A percentile compares a stretch with the other conserved stretches of the same genome.
Evolutionary conservation across 2,329 filamentous ascomycete genomes (phyloP).

Genomic region (Capronia americana): DNA sequence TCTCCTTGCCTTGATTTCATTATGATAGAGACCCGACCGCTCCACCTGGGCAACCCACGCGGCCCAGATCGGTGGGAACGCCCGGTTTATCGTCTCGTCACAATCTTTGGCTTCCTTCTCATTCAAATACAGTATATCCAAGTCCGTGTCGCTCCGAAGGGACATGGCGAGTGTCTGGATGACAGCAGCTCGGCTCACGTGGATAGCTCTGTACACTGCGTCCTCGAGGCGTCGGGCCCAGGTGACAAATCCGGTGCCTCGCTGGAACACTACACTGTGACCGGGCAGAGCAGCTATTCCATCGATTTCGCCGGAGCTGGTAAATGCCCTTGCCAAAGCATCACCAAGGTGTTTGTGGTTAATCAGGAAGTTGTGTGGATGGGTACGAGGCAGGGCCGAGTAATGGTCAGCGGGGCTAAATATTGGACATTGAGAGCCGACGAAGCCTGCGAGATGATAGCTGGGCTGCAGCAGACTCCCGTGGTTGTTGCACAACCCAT

Average conservation of each 20-base stretch:
- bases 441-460: conserved; percentile 54
- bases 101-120: conserved; percentile 25
- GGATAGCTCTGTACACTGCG: conserved; percentile 51
- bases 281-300: conserved; percentile 22
- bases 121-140: conserved; percentile 21
- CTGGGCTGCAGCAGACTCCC: conserved; percentile 46
- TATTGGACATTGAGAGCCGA: conserved; percentile 46
- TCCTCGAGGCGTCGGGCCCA: conserved; percentile 48
- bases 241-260: conserved; percentile 53
- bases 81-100: conserved; percentile 20
- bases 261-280: conserved; percentile 52
- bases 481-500: conserved; percentile 45
- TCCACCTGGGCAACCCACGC: conserved; percentile 21
- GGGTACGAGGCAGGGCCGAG: conserved; percentile 27
- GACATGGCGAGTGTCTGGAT: conserved; percentile 49
- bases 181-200: conserved; percentile 52
- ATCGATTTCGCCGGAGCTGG: conserved; percentile 25
- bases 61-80: conserved; percentile 8
- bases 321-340: conserved; percentile 46
- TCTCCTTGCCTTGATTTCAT: conserved; percentile 8
- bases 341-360: conserved; percentile 45
- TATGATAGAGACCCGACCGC: conserved; percentile 22
- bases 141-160: conserved; percentile 9
- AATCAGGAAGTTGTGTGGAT: conserved; percentile 50
- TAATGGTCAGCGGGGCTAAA: conserved; percentile 45